Evolutionary conservation across 768 basidiomycete species (phyloP).

Genomic region (Xerocomus potaroensis): DNA sequence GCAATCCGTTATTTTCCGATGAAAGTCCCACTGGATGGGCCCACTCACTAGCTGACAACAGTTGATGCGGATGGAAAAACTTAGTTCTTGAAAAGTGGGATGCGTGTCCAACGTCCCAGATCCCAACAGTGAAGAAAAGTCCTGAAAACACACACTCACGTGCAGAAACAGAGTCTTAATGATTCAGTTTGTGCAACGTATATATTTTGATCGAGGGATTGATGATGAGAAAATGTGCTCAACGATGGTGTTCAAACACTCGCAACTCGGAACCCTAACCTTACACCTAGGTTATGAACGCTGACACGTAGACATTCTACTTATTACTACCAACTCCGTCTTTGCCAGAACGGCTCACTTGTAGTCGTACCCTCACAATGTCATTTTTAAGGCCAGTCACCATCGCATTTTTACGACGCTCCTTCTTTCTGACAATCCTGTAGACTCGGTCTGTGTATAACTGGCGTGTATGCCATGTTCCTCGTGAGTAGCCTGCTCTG

Average conservation of each 20-base stretch:
- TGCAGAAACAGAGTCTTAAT: too few relatives aligned
- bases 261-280: constrained; percentile 16
- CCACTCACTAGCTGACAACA: too few relatives aligned
- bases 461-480: constrained; percentile 92
- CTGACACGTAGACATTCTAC: constrained; percentile 27
- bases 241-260: too few relatives aligned
- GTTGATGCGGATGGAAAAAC: too few relatives aligned
- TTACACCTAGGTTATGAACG: constrained; percentile 13
- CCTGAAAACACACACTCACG: too few relatives aligned
- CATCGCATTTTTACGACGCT: not conserved
- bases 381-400: constrained; percentile 23
- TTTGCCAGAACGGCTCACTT: not conserved
- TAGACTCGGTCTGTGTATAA: constrained; percentile 71
- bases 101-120: too few relatives aligned
- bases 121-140: too few relatives aligned
- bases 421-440: not conserved
- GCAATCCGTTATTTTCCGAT: too few relatives aligned
- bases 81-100: too few relatives aligned
- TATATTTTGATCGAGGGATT: not conserved
- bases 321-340: too few relatives aligned
- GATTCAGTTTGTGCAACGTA: too few relatives aligned
- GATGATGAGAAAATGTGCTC: not conserved
- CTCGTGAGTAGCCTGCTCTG: constrained; percentile 49
- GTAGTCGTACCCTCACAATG: constrained; percentile 10
- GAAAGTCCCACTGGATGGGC: too few relatives aligned